Evolutionary conservation across 1,284 basidiomycete genomes (phyloP), one percentile per base, ranked within the genome.

Genomic region (Chiua sp.): DNA sequence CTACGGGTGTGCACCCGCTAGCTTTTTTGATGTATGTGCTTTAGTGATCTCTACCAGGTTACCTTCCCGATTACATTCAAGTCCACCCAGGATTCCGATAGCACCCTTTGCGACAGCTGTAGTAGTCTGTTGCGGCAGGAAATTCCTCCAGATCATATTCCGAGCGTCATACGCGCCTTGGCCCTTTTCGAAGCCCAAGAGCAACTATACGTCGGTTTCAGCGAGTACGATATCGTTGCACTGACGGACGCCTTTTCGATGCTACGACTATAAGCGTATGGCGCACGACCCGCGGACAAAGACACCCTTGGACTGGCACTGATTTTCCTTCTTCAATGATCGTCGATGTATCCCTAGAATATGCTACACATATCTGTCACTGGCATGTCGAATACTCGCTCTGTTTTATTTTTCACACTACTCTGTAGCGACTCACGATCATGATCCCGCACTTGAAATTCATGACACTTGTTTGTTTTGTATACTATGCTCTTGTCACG

Each of bases 201-300:
- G 35, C 53, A 28, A 46, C 49, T 59, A 4, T 39, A 51, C n/a
- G 47, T 59, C 23, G 30, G 23, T 35, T 57, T 60, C 47, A 26
- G 54, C 49, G 68, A 70, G 35, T 50, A 23, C 46, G 68, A 71
- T 3, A 39, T 71, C 26, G 35, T 33, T 4, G 37, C 63, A 7
- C 53, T 70, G 48, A 64, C 69, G 4, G 32, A 59, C 3, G 65
- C 69, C 4, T 68, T 72, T 30, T 70, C 67, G 33, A 70, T 64
- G 69, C 47, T 68, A 28, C 69, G 37, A 15, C 47, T 71, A 6
- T 68, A 28, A 52, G n/a, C n/a, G n/a, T n/a, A n/a, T n/a, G n/a
- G n/a, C n/a, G n/a, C n/a, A n/a, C n/a, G n/a, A n/a, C n/a, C n/a
- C n/a, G n/a, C n/a, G n/a, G n/a, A n/a, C n/a, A n/a, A n/a, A n/a